phyloP scores from a whole-genome alignment of 371 early-diverging fungal species.

The Mucor mucedo region DNA sequence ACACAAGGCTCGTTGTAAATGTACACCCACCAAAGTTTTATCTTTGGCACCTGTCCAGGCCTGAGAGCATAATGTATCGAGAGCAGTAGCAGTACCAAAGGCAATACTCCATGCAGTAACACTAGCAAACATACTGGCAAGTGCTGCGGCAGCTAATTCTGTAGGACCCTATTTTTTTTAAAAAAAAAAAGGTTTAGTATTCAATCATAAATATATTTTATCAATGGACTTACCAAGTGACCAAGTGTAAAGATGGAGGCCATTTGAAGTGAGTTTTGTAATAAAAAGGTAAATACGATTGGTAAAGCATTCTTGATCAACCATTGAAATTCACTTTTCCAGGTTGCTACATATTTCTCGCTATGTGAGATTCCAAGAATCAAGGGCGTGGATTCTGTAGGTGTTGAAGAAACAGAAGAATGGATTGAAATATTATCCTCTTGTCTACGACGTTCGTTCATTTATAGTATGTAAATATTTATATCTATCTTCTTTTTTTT shows the following conservation, averaged over 20 bases:
- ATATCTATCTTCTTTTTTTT: not conserved
- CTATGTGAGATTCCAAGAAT: constrained; percentile 8
- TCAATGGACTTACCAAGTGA: constrained; percentile 49
- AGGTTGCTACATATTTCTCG: constrained; percentile 16
- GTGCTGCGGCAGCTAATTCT: constrained; percentile 76
- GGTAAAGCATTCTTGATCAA: constrained; percentile 55
- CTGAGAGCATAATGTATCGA: constrained; percentile 90
- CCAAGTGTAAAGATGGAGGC: constrained; percentile 63
- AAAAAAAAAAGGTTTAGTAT: constrained; percentile 1
- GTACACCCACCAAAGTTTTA: constrained; percentile 75
- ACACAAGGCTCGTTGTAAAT: constrained; percentile 82
- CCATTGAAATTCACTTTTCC: constrained; percentile 33
- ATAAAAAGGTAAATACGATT: constrained; percentile 57
- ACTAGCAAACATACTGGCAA: constrained; percentile 78
- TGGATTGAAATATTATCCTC: constrained; percentile 17
- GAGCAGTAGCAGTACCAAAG: constrained; percentile 75
- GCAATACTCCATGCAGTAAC: constrained; percentile 78
- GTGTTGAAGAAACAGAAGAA: constrained; percentile 33
- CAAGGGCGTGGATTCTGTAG: constrained; percentile 33
- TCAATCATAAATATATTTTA: not conserved
- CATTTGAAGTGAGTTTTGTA: constrained; percentile 65
- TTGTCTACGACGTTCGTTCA: constrained; percentile 9
- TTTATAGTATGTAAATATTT: not conserved
- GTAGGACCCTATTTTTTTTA: constrained; percentile 55
- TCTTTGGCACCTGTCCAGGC: constrained; percentile 79